Evolutionary conservation across 2,329 filamentous ascomycete genomes (phyloP).

Genomic region (Fusarium xyrophilum): DNA sequence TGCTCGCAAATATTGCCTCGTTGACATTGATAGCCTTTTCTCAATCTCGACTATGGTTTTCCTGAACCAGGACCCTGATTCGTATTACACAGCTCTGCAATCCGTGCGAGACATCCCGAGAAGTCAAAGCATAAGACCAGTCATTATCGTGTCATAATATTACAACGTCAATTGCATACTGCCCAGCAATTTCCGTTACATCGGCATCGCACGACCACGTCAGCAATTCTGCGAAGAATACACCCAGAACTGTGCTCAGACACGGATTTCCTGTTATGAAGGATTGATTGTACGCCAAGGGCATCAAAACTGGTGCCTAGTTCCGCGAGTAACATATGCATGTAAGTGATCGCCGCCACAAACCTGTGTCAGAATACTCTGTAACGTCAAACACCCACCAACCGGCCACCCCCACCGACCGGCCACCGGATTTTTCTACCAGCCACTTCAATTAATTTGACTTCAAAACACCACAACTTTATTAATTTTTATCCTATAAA

Average conservation of each 20-base stretch:
- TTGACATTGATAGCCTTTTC: neutral
- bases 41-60: neutral
- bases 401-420: no score
- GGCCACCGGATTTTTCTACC: no score
- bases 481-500: no score
- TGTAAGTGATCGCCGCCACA: neutral
- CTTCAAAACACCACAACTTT: no score
- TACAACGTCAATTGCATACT: neutral
- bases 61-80: neutral
- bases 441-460: no score
- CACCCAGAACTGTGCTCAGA: neutral
- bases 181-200: neutral
- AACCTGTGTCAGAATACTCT: neutral
- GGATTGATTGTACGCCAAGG: constrained; percentile 1
- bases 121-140: neutral
- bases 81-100: neutral
- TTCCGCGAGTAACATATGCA: neutral
- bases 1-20: neutral
- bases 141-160: constrained; percentile 6
- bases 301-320: neutral
- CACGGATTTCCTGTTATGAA: neutral
- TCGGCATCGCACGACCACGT: neutral
- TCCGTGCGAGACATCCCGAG: neutral
- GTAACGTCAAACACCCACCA: no score
- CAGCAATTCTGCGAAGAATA: neutral